Evolutionary conservation across 2,329 filamentous ascomycete species (phyloP).

Genomic region (Falciphora oryzae): DNA sequence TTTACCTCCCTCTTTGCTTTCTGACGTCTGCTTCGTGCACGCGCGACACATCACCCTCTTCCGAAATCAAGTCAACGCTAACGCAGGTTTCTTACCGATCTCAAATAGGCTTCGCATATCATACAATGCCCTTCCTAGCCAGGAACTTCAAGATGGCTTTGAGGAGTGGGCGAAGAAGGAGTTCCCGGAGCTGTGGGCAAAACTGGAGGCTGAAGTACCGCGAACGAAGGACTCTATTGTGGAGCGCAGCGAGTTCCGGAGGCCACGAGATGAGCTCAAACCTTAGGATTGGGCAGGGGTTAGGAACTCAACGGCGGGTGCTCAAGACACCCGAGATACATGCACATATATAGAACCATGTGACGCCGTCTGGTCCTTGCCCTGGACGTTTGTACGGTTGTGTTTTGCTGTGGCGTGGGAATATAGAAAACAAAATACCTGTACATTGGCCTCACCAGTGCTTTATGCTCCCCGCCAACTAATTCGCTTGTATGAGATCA

Average conservation of each 20-base stretch:
- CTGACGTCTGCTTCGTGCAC: not conserved
- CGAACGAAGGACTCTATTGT: slow-evolving; percentile 16
- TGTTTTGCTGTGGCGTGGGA: not conserved
- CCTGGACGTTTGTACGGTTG: not conserved
- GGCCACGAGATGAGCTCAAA: slow-evolving; percentile 30
- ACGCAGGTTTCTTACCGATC: not conserved
- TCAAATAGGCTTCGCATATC: slow-evolving; percentile 60
- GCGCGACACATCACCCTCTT: too few relatives aligned
- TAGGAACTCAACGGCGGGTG: not conserved
- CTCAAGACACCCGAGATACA: not conserved
- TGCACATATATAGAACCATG: not conserved
- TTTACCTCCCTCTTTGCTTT: slow-evolving; percentile 9
- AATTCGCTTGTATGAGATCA: slow-evolving; percentile 14
- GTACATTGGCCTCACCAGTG: not conserved
- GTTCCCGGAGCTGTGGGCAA: slow-evolving; percentile 64
- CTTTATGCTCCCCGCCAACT: not conserved
- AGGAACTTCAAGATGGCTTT: slow-evolving; percentile 61
- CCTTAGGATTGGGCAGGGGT: slow-evolving; percentile 37
- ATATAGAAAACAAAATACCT: not conserved
- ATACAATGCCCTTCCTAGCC: slow-evolving; percentile 66
- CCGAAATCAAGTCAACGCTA: slow-evolving; percentile 2
- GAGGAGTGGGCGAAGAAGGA: slow-evolving; percentile 66
- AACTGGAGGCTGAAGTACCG: slow-evolving; percentile 46
- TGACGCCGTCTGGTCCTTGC: not conserved
- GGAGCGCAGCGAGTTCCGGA: slow-evolving; percentile 43